phyloP scores from a whole-genome alignment of 1,284 basidiomycete species.

The Fomitopsis schrenkii region DNA sequence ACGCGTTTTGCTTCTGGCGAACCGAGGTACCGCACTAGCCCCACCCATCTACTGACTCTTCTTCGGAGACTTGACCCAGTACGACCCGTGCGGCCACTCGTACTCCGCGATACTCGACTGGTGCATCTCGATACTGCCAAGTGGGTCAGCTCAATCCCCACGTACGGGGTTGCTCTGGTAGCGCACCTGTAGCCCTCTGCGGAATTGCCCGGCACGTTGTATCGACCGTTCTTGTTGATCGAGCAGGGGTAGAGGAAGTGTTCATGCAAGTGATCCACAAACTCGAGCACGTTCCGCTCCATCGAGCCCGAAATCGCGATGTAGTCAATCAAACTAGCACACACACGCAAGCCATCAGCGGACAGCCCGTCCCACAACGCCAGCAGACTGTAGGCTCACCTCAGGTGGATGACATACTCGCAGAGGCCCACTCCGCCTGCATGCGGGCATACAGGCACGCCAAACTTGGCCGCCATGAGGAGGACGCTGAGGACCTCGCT shows the following conservation, averaged over 20 bases:
- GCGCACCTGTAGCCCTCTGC: conserved; percentile 70
- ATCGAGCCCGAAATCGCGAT: conserved; percentile 87
- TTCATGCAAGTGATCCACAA: conserved; percentile 88
- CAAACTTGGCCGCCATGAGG: conserved; percentile 92
- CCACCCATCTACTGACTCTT: not conserved
- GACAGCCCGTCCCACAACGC: not conserved
- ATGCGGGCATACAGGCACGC: conserved; percentile 89
- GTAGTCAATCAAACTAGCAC: conserved; percentile 79
- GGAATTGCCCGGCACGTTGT: conserved; percentile 72
- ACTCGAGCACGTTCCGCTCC: conserved; percentile 92
- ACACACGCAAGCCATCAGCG: not conserved
- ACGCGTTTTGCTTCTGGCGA: not conserved
- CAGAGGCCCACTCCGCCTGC: conserved; percentile 95
- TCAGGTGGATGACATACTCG: conserved; percentile 87
- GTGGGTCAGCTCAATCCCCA: not conserved
- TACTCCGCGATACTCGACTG: conserved; percentile 68
- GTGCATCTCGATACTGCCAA: conserved; percentile 70
- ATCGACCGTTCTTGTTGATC: conserved; percentile 82
- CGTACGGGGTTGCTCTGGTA: not conserved
- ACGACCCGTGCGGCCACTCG: conserved; percentile 72
- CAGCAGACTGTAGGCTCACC: conserved; percentile 33
- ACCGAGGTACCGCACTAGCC: not conserved
- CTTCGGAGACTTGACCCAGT: conserved; percentile 45
- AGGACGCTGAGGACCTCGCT: conserved; percentile 93
- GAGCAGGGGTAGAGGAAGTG: conserved; percentile 89